Base-by-base conservation (phyloP, 1,284 basidiomycete genomes). In the Cystobasidiaceae sp. region DNA sequence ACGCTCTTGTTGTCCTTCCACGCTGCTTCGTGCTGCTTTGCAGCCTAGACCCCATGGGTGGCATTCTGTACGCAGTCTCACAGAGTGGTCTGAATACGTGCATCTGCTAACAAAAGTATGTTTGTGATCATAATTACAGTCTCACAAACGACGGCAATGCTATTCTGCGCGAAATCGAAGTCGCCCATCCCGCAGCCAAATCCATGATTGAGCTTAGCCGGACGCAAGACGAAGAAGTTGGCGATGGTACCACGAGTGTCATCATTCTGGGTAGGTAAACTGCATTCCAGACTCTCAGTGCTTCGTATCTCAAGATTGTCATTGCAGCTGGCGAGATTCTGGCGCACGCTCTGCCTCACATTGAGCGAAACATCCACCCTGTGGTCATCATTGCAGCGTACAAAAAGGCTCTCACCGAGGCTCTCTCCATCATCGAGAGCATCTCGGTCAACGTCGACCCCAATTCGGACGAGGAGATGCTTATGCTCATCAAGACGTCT, bases 381-480 rank as follows among this genome's bases (percentile, higher is more conserved):
- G 94, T 98, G 68, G 92, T 97, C 70, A 97, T 98, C 81, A 98
- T 98, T 78, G 89, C 89, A 13, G 93, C 94, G 0, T 97, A 94
- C 82, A 96, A 96, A 81, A 89, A 90, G 73, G 94, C 94, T 0
- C 86, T 97, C 68, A 87, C 89, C 73, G 88, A 92, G 75, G 90
- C 93, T 0, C 86, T 98, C 33, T 83, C 86, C 64, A 92, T 94
- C 76, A 87, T 96, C 75, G 83, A 90, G 65, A 81, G 82, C 57
- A 89, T 97, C 73, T 93, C 92, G 6, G 80, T 91, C 66, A 92
- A 92, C 30, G 94, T 98, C 74, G 85, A 98, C 79, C 86, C 87
- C 19, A 82, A 83, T 46, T 85, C 88, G 73, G 93, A 98, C 71
- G 82, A 84, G 27, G 87, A 93, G 73, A 98, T 98, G 94, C 85